phyloP scores from a whole-genome alignment of 2,329 filamentous ascomycete genomes.

The Penicillium sp. region DNA sequence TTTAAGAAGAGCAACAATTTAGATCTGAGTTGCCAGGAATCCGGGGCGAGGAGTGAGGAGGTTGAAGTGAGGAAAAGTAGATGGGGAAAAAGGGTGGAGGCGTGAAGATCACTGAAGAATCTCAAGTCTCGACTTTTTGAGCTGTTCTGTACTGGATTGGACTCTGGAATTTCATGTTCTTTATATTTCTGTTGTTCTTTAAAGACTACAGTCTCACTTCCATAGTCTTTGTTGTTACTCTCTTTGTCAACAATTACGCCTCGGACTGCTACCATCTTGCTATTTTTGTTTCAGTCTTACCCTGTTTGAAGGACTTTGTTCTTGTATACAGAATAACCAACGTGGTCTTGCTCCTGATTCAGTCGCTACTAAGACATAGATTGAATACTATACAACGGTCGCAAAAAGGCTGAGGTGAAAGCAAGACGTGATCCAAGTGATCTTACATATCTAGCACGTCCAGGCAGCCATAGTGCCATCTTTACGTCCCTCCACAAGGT shows the following conservation, averaged over 20 bases:
- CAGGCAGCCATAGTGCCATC: slow-evolving; percentile 89
- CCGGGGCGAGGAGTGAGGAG: neutral
- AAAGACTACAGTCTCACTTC: neutral
- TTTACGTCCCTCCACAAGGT: slow-evolving; percentile 82
- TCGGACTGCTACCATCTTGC: slow-evolving; percentile 1
- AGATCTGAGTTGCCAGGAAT: neutral
- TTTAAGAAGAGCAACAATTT: neutral
- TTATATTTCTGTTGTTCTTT: slow-evolving; percentile 5
- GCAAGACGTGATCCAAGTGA: neutral
- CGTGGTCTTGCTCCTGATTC: slow-evolving; percentile 10
- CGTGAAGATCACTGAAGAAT: slow-evolving; percentile 11
- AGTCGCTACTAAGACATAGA: slow-evolving; percentile 17
- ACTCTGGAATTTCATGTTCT: neutral
- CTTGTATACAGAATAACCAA: slow-evolving; percentile 11
- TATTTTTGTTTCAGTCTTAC: slow-evolving; percentile 5
- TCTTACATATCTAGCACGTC: slow-evolving; percentile 58
- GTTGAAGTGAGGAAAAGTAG: slow-evolving; percentile 9
- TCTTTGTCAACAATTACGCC: slow-evolving; percentile 3
- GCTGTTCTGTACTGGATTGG: neutral
- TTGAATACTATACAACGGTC: slow-evolving; percentile 26
- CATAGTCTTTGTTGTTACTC: slow-evolving; percentile 5
- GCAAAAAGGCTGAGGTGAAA: slow-evolving; percentile 6
- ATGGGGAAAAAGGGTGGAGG: slow-evolving; percentile 7
- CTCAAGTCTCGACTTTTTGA: slow-evolving; percentile 1
- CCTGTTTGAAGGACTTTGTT: slow-evolving; percentile 1